Evolutionary conservation across 352 stramenopile genomes (phyloP).

Genomic region (Pythium apleroticum): DNA sequence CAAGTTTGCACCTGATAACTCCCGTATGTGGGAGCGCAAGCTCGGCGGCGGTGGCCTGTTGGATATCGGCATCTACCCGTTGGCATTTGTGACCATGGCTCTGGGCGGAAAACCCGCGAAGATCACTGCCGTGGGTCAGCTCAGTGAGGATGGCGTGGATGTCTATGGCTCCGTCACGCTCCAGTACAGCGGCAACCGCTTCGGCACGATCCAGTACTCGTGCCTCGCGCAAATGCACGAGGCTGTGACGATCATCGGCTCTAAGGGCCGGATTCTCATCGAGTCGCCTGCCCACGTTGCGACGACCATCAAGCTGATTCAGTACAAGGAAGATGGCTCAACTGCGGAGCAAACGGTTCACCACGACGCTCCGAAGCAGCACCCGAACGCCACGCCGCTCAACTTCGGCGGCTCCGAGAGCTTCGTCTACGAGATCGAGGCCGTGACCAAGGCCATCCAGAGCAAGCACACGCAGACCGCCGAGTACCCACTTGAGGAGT

Average conservation of each 20-base stretch:
- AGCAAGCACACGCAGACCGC: constrained; percentile 40
- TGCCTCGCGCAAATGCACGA: constrained; percentile 56
- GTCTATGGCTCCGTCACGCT: constrained; percentile 52
- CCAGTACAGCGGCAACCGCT: constrained; percentile 45
- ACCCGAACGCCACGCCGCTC: constrained; percentile 33
- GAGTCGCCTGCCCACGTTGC: constrained; percentile 58
- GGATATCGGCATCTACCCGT: constrained; percentile 77
- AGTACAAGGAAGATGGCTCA: constrained; percentile 32
- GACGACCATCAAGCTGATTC: constrained; percentile 42
- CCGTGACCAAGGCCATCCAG: constrained; percentile 61
- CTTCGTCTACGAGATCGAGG: constrained; percentile 81
- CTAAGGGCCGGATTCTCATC: constrained; percentile 66
- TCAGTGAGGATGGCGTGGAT: constrained; percentile 54
- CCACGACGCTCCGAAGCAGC: constrained; percentile 45
- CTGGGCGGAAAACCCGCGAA: constrained; percentile 50
- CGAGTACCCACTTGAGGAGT: constrained; percentile 65
- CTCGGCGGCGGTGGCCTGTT: constrained; percentile 75
- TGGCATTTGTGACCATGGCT: constrained; percentile 67
- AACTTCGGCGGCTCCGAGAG: constrained; percentile 70
- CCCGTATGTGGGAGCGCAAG: constrained; percentile 64
- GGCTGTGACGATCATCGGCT: constrained; percentile 74
- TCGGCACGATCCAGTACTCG: constrained; percentile 61
- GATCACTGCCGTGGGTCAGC: constrained; percentile 46
- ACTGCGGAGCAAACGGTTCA: constrained; percentile 33
- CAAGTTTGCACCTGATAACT: constrained; percentile 41